Conservation (phyloP, 768 basidiomycete species). For the Pleurotus cornucopiae region DNA sequence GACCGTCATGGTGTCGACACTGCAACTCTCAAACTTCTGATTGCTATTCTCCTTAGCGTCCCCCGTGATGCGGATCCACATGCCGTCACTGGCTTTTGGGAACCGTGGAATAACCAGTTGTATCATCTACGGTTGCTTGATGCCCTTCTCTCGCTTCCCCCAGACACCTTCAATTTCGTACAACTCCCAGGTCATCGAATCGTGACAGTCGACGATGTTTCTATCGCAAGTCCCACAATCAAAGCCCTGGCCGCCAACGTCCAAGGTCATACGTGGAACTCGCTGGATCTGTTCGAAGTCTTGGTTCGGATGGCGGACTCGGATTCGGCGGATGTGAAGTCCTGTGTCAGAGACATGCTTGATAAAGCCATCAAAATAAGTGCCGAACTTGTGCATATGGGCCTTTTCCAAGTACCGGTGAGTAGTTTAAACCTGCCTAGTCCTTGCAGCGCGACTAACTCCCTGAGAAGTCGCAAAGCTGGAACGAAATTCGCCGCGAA, state of each 20-base stretch:
- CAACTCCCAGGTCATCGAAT: conserved; percentile 78
- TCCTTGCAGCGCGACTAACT: conserved; percentile 11
- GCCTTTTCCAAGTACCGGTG: conserved; percentile 85
- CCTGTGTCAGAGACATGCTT: conserved; percentile 83
- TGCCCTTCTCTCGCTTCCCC: conserved; percentile 81
- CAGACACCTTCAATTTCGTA: conserved; percentile 91
- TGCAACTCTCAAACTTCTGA: conserved; percentile 82
- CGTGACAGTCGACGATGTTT: conserved; percentile 86
- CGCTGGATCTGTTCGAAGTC: conserved; percentile 84
- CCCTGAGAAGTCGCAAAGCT: conserved; percentile 60
- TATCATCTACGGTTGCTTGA: conserved; percentile 87
- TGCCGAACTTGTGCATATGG: conserved; percentile 92
- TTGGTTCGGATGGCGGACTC: conserved; percentile 77
- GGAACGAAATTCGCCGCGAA: conserved; percentile 86
- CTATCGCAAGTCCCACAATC: conserved; percentile 84
- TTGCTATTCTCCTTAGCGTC: conserved; percentile 80
- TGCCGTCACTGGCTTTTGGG: conserved; percentile 84
- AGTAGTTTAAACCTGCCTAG: conserved; percentile 24
- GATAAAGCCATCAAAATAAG: conserved; percentile 93
- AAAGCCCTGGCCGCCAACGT: conserved; percentile 87
- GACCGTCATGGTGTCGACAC: conserved; percentile 86
- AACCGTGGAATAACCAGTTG: conserved; percentile 77
- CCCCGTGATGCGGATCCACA: conserved; percentile 74
- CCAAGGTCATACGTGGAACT: conserved; percentile 94
- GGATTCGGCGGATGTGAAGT: conserved; percentile 65